Evolutionary conservation across 2,329 filamentous ascomycete genomes (phyloP).

Genomic region (Xylariaceae sp.): DNA sequence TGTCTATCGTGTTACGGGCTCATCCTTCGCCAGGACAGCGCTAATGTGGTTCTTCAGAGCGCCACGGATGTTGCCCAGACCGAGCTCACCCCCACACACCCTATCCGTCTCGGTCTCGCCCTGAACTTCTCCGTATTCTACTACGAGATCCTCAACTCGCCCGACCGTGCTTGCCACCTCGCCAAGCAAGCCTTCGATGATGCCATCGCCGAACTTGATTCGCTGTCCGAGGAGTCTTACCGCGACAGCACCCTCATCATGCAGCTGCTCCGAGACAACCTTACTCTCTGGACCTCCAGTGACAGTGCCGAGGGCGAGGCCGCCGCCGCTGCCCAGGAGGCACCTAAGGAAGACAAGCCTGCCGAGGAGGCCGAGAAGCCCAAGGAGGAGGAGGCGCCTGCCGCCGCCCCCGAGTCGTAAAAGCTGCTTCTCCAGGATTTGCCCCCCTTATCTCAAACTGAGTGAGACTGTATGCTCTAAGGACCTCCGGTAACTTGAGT

Average conservation of each 20-base stretch:
- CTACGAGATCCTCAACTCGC: slow-evolving; percentile 98
- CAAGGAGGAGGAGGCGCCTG: slow-evolving; percentile 51
- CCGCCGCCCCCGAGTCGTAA: slow-evolving; percentile 54
- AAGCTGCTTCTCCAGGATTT: slow-evolving; percentile 30
- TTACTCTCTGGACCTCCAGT: slow-evolving; percentile 96
- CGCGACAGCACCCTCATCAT: slow-evolving; percentile 99
- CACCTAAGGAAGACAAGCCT: slow-evolving; percentile 56
- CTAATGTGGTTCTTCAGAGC: slow-evolving; percentile 56
- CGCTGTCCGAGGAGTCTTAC: slow-evolving; percentile 96
- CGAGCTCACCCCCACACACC: slow-evolving; percentile 94
- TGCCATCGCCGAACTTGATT: slow-evolving; percentile 97
- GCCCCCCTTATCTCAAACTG: slow-evolving; percentile 39
- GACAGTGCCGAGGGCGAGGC: slow-evolving; percentile 77
- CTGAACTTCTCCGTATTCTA: slow-evolving; percentile 99
- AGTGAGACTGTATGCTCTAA: slow-evolving; percentile 26
- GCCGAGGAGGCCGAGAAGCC: slow-evolving; percentile 50
- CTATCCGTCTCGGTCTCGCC: slow-evolving; percentile 94
- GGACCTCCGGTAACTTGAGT: slow-evolving; percentile 24
- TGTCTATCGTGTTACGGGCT: background rate
- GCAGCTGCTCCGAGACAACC: slow-evolving; percentile 97
- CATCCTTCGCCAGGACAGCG: background rate
- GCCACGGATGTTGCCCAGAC: slow-evolving; percentile 98
- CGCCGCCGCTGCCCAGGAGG: slow-evolving; percentile 51
- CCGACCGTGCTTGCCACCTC: slow-evolving; percentile 94
- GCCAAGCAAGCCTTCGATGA: slow-evolving; percentile 99